Evolutionary conservation across 1,284 basidiomycete species (phyloP).

Genomic region (Pseudozyma flocculosa): DNA sequence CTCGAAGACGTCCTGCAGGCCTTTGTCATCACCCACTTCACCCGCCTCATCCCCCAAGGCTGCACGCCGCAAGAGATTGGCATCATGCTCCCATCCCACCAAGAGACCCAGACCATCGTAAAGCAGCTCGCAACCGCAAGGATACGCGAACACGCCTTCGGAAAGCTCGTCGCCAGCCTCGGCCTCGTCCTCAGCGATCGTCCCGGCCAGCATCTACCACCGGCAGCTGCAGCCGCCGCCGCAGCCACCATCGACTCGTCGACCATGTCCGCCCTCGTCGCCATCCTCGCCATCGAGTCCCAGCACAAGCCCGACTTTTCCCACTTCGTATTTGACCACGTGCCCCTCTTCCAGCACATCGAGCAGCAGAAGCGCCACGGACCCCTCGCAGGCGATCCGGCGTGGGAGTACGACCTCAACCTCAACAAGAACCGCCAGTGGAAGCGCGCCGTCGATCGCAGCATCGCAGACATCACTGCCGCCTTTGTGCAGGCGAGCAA

Average conservation of each 20-base stretch:
- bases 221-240: no score
- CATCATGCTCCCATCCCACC: background rate
- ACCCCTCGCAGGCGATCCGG: slow-evolving; percentile 13
- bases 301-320: background rate
- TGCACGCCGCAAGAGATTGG: slow-evolving; percentile 16
- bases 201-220: no score
- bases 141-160: slow-evolving; percentile 22
- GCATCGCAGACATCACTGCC: slow-evolving; percentile 9
- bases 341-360: slow-evolving; percentile 20
- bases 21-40: slow-evolving; percentile 27
- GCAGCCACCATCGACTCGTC: background rate
- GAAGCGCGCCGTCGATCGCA: slow-evolving; percentile 9
- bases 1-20: slow-evolving; percentile 21
- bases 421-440: slow-evolving; percentile 10
- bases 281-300: slow-evolving; percentile 5
- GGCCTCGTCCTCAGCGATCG: background rate
- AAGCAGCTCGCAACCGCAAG: background rate
- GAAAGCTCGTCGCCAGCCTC: slow-evolving; percentile 9
- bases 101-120: background rate
- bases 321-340: slow-evolving; percentile 10
- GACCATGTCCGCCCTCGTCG: slow-evolving; percentile 4
- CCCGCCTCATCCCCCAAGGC: slow-evolving; percentile 21
- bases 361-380: slow-evolving; percentile 14
- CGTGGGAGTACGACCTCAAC: slow-evolving; percentile 6
- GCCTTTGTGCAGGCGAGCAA: slow-evolving; percentile 19